These are phyloP conservation scores for Galerina marginata DNA, from an alignment of 768 basidiomycete species.

Conservation along the genomic window DNA sequence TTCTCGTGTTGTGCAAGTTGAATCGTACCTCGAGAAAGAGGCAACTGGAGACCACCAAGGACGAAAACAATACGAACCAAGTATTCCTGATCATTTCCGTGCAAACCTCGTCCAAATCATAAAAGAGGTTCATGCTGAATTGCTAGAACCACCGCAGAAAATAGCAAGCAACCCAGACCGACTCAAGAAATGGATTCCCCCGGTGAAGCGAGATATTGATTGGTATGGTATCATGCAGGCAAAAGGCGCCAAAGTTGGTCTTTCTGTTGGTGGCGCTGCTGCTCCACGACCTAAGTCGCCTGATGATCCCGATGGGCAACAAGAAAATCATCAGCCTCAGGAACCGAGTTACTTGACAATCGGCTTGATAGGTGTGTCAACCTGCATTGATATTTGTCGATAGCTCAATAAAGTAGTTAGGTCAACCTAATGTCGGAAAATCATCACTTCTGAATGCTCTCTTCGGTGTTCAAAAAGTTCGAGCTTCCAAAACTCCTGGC, in stretches of 20 bases:
- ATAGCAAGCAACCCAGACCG: conserved; percentile 53
- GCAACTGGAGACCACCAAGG: conserved; percentile 48
- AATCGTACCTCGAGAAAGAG: conserved; percentile 69
- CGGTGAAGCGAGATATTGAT: conserved; percentile 68
- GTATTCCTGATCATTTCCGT: conserved; percentile 71
- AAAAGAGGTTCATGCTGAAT: conserved; percentile 64
- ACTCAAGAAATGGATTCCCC: conserved; percentile 66
- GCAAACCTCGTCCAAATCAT: conserved; percentile 69
- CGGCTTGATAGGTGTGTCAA: conserved; percentile 71
- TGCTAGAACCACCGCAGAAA: conserved; percentile 70
- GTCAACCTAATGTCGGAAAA: conserved; percentile 97
- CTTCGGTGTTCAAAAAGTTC: conserved; percentile 78
- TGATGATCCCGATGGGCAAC: conserved; percentile 28
- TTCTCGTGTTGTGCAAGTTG: conserved; percentile 72
- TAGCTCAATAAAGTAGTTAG: conserved; percentile 37
- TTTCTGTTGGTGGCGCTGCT: conserved; percentile 46
- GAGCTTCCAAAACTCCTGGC: conserved; percentile 85
- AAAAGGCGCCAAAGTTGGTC: conserved; percentile 49
- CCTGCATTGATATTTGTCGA: background rate
- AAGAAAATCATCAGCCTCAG: conserved; percentile 28
- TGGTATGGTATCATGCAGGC: conserved; percentile 70
- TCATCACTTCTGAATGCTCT: conserved; percentile 91
- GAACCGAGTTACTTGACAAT: conserved; percentile 74
- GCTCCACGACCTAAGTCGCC: conserved; percentile 33
- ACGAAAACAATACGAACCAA: conserved; percentile 58